Evolutionary conservation across 2,329 filamentous ascomycete species (phyloP).

Genomic region (Fusarium neocosmosporiellum): DNA sequence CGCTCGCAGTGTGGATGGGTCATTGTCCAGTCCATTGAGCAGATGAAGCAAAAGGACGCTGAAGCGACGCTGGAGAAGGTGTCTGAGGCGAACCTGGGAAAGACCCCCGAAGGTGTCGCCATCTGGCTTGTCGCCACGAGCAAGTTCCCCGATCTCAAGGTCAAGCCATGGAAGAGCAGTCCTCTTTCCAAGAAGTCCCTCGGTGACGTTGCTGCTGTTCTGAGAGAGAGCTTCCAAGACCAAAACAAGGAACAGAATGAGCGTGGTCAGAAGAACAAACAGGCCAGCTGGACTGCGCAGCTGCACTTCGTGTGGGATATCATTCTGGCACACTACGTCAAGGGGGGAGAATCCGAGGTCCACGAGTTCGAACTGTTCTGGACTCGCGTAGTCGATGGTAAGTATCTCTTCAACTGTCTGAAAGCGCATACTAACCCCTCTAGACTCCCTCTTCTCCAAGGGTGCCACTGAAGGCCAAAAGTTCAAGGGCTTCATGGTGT

Average conservation of each 20-base stretch:
- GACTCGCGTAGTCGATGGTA: conserved; percentile 87
- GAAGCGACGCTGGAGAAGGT: conserved; percentile 72
- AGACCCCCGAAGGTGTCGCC: conserved; percentile 88
- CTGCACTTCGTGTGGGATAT: conserved; percentile 90
- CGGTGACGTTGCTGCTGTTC: conserved; percentile 75
- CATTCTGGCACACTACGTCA: conserved; percentile 69
- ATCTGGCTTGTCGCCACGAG: conserved; percentile 82
- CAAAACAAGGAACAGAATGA: conserved; percentile 59
- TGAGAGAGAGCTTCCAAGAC: conserved; percentile 78
- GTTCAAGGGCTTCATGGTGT: conserved; percentile 89
- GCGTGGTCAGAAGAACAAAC: conserved; percentile 62
- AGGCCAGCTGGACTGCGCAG: conserved; percentile 82
- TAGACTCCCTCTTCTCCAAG: conserved; percentile 85
- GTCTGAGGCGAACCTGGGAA: conserved; percentile 72
- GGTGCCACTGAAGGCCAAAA: conserved; percentile 89
- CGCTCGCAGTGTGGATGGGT: conserved; percentile 88
- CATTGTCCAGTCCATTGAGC: conserved; percentile 77
- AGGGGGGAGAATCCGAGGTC: conserved; percentile 49
- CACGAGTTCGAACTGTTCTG: conserved; percentile 81
- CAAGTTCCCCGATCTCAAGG: conserved; percentile 71
- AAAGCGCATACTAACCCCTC: conserved; percentile 34
- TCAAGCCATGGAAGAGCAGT: conserved; percentile 78
- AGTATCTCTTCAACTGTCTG: conserved; percentile 45
- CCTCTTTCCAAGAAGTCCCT: conserved; percentile 78
- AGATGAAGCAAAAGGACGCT: conserved; percentile 68